Evolutionary conservation across 2,329 filamentous ascomycete species (phyloP), one percentile per base, ranked within the genome.

Genomic region (Diplodia sapinea): DNA sequence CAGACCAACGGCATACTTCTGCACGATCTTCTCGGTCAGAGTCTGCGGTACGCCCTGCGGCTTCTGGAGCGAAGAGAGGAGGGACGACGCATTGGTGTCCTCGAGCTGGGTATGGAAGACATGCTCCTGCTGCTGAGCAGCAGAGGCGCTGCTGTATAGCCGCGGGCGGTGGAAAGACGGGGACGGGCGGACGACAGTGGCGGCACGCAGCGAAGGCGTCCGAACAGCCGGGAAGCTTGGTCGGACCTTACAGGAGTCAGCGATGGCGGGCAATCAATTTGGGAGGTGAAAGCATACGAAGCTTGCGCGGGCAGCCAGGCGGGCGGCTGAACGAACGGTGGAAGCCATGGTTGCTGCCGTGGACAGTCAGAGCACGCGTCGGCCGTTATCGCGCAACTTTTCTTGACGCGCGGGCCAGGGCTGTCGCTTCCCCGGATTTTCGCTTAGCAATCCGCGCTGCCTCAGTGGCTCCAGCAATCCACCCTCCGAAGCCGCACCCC

Each of bases 11-110:
- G 92, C 86, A 78, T 96, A 90, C 17, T 85, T 81, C 78, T 97
- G 94, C 0, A 97, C 89, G 68, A 97, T 97, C 83, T 97, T 97
- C 78, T 97, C 94, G 2, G 92, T 95, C 63, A 97, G 80, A 2
- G 92, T 97, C 79, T 97, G 93, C 0, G 91, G 86, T 2, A 80
- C 79, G 20, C 74, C 73, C 29, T 78, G 76, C 33, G 82, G 73
- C 47, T 74, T 76, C 20, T 79, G 74, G 56, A 77, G 86, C 40
- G 92, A 89, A 50, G 90, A 88, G 71, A 96, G 88, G 70, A 97
- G 86, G 69, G 93, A 89, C 73, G 91, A 87, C 17, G 93, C 82
- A 4, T 80, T 74, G 2, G 85, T 78, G 70, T 85, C 85, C 68
- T 90, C 85, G 67, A 87, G 82, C 75, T 91, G 86, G 2, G 88